phyloP scores from a whole-genome alignment of 2,329 filamentous ascomycete genomes.

The Scedosporium boydii region DNA sequence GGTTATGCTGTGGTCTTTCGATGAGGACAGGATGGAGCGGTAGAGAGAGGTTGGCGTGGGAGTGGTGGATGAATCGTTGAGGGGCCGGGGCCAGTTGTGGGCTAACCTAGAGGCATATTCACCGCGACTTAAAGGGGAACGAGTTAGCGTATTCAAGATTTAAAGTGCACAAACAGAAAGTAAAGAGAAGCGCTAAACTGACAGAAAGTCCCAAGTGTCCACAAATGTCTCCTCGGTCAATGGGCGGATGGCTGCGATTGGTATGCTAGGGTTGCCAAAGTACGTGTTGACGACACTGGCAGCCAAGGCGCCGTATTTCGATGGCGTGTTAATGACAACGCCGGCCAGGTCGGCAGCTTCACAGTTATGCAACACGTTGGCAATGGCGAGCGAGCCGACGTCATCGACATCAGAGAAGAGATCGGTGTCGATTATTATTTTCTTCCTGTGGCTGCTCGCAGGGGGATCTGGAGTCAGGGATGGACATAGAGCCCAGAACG shows the following conservation, averaged over 20 bases:
- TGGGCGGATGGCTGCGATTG: conserved; percentile 29
- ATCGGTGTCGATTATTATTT: conserved; percentile 35
- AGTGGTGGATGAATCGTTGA: conserved; percentile 22
- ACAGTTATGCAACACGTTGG: conserved; percentile 31
- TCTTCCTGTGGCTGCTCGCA: not conserved
- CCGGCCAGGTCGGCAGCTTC: conserved; percentile 25
- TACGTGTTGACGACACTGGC: conserved; percentile 29
- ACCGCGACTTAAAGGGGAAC: not conserved
- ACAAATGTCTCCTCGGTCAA: conserved; percentile 33
- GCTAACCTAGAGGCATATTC: not conserved
- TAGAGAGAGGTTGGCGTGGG: conserved; percentile 35
- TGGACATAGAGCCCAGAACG: too few relatives aligned
- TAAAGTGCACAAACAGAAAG: not conserved
- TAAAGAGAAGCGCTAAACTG: conserved; percentile 18
- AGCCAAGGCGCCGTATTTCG: conserved; percentile 29
- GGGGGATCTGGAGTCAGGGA: too few relatives aligned
- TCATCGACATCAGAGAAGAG: conserved; percentile 37
- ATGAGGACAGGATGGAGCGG: conserved; percentile 28
- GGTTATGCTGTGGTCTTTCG: conserved; percentile 30
- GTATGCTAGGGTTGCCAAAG: conserved; percentile 25
- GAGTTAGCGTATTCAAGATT: not conserved
- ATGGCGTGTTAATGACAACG: conserved; percentile 31
- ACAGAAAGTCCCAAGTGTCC: conserved; percentile 25
- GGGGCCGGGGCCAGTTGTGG: not conserved
- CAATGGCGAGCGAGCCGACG: conserved; percentile 27